Conservation (phyloP, 345 rosid genomes). For the Pistacia atlantica region DNA sequence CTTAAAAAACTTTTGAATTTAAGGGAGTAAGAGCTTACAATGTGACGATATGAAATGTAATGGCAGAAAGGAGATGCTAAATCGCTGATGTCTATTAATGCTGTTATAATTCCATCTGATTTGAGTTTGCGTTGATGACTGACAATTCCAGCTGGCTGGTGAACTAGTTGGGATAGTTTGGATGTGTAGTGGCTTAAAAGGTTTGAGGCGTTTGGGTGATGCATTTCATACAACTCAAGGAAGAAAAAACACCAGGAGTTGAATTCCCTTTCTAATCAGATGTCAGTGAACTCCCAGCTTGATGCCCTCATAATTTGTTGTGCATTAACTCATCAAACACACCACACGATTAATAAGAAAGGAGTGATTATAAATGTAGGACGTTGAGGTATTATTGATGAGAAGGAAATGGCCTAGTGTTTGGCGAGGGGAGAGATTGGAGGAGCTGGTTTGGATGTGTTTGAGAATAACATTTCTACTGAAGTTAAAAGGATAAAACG, state of each 20-base stretch:
- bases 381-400: conserved; percentile 50
- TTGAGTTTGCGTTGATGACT: background rate
- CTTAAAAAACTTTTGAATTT: background rate
- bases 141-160: conserved; percentile 33
- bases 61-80: too few relatives aligned
- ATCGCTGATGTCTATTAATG: background rate
- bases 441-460: conserved; percentile 71
- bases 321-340: conserved; percentile 42
- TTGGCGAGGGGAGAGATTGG: conserved; percentile 43
- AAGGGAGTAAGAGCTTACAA: background rate
- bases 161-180: conserved; percentile 49
- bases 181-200: conserved; percentile 42
- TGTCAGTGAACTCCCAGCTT: conserved; percentile 39
- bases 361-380: conserved; percentile 56
- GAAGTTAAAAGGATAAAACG: too few relatives aligned
- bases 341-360: conserved; percentile 47
- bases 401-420: conserved; percentile 47
- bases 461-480: conserved; percentile 28
- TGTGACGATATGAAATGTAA: too few relatives aligned
- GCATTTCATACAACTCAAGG: conserved; percentile 46
- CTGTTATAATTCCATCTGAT: background rate
- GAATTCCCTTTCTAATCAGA: conserved; percentile 37
- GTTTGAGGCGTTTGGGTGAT: conserved; percentile 51
- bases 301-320: conserved; percentile 50
- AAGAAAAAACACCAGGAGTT: conserved; percentile 28